Percentiles rank a stretch among this genome's conserved stretches.
Conservation (phyloP, 176 grass and related monocot species). For the Saccharum officinarum region DNA sequence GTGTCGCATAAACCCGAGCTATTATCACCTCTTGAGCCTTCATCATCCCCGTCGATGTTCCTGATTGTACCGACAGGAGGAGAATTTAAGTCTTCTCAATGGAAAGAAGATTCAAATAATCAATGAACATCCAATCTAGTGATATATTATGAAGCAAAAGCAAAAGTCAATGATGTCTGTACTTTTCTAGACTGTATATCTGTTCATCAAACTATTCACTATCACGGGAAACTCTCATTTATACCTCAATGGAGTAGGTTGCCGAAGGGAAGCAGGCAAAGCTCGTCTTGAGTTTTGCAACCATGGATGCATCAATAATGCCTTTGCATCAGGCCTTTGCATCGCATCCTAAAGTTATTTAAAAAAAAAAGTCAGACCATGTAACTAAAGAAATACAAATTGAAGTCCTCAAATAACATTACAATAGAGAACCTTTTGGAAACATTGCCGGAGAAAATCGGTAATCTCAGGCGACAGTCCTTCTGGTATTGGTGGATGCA, state of each 20-base stretch:
- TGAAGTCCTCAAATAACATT: constrained; percentile 12
- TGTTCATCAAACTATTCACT: neutral
- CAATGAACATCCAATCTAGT: constrained; percentile 1
- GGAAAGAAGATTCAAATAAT: constrained; percentile 18
- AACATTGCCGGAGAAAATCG: constrained; percentile 97
- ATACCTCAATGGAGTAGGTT: constrained; percentile 66
- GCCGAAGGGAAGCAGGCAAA: constrained; percentile 75
- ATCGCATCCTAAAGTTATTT: constrained; percentile 75
- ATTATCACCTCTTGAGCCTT: constrained; percentile 52
- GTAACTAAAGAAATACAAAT: constrained; percentile 14
- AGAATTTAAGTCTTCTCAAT: constrained; percentile 27
- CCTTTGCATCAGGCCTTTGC: constrained; percentile 97
- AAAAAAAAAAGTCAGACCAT: constrained; percentile 33
- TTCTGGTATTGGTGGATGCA: constrained; percentile 94
- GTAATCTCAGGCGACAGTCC: constrained; percentile 91
- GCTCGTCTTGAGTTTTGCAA: constrained; percentile 85
- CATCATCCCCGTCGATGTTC: constrained; percentile 73
- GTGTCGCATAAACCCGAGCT: constrained; percentile 42
- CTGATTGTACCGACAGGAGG: constrained; percentile 51
- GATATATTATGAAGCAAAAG: constrained; percentile 26
- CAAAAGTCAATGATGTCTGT: neutral
- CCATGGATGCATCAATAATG: constrained; percentile 93
- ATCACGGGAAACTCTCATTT: constrained; percentile 5
- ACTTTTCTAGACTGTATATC: constrained; percentile 10
- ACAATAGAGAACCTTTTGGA: constrained; percentile 71